Percentiles rank a stretch among this genome's conserved stretches.
Conservation (phyloP, 345 rosid genomes). For the Geranium rotundifolium region DNA sequence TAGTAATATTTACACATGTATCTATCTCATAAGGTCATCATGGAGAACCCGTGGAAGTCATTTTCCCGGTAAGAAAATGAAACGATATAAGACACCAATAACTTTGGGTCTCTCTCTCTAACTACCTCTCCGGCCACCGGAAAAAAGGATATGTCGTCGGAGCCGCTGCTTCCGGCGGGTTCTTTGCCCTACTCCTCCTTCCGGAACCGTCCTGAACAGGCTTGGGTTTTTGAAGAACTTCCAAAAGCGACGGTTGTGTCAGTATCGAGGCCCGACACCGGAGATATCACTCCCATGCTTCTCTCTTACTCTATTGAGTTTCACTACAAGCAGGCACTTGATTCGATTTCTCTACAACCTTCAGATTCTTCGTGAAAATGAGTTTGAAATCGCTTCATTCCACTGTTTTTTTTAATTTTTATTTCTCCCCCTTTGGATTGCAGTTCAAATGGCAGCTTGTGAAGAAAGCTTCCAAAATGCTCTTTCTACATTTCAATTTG, state of each 20-base stretch:
- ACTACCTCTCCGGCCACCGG: not conserved
- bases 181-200: conserved; percentile 4
- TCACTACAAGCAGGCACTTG: conserved; percentile 60
- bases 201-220: conserved; percentile 13
- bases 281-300: conserved; percentile 81
- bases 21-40: too few relatives aligned
- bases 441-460: conserved; percentile 78
- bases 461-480: conserved; percentile 96
- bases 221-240: conserved; percentile 53
- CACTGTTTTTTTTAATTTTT: not conserved
- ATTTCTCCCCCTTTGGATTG: conserved; percentile 1
- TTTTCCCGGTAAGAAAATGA: too few relatives aligned
- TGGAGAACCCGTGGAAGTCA: too few relatives aligned
- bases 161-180: not conserved
- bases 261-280: conserved; percentile 63
- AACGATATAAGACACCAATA: too few relatives aligned
- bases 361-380: too few relatives aligned
- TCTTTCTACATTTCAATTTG: conserved; percentile 67
- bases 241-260: conserved; percentile 57
- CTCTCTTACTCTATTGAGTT: conserved; percentile 73
- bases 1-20: too few relatives aligned
- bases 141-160: not conserved
- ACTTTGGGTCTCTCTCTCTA: not conserved
- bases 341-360: not conserved
- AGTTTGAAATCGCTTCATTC: not conserved